Base-by-base conservation (phyloP, 2,329 filamentous ascomycete genomes). In the Fusarium denticulatum region DNA sequence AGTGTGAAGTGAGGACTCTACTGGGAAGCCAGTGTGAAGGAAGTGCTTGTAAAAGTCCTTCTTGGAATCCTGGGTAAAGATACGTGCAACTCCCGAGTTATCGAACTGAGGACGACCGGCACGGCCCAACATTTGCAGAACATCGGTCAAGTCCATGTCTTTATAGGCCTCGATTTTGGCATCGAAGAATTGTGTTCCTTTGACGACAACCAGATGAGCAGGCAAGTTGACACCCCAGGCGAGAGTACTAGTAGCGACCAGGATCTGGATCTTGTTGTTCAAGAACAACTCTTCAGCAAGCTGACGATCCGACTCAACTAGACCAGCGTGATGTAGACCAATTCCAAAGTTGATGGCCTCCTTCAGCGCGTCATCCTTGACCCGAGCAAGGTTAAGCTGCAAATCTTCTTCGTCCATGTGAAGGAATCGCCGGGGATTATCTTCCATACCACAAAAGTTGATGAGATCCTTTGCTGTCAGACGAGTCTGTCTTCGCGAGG, bases 11-110 rank as follows among this genome's bases (percentile, higher is more conserved):
- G 95, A 97, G 1, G 95, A 98, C 81, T 99, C 96, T 16, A 99
- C 96, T 0, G 96, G 97, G 81, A 99, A 99, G 3, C 96, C 97
- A 1, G 96, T 98, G 80, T 99, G 96, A 61, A 99, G 84, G 85
- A 99, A 99, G 83, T 99, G 96, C 85, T 99, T 99, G 85, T 99
- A 99, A 82, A 99, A 99, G 67, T 97, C 94, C 83, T 99, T 99
- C 87, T 98, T 99, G 6, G 96, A 87, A 78, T 98, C 95, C 79
- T 99, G 95, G 0, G 96, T 99, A 80, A 99, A 97, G 80, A 99
- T 99, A 36, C 96, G 92, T 15, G 96, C 97, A 64, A 99, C 97
- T 74, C 97, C 96, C 0, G 95, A 97, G 60, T 92, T 93, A 82
- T 99, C 96, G 81, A 99, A 99, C 80, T 99, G 96, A 7, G 96